Conservation (phyloP, 2,329 filamentous ascomycete genomes). For the Stemphylium vesicarium region DNA sequence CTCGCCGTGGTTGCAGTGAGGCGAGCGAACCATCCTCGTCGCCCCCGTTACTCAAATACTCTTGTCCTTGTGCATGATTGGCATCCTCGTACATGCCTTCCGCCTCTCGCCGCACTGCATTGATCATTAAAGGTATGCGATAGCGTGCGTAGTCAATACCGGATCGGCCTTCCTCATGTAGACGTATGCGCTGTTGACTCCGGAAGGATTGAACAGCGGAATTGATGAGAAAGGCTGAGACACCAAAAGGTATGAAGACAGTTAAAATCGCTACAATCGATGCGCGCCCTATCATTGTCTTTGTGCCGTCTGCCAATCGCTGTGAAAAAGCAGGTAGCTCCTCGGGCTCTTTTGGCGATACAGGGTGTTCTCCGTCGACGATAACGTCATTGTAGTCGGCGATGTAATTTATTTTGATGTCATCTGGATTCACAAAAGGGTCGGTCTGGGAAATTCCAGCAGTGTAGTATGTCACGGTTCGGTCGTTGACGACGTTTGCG, state of each 20-base stretch:
- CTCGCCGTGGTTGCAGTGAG: slow-evolving; percentile 17
- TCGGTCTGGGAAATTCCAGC: slow-evolving; percentile 78
- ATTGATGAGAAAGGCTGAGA: slow-evolving; percentile 75
- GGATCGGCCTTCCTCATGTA: slow-evolving; percentile 74
- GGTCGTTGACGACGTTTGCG: slow-evolving; percentile 85
- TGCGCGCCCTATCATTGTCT: slow-evolving; percentile 58
- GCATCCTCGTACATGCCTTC: slow-evolving; percentile 79
- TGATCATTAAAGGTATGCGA: slow-evolving; percentile 71
- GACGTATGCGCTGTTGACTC: slow-evolving; percentile 74
- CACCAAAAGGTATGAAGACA: slow-evolving; percentile 75
- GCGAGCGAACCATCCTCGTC: slow-evolving; percentile 49
- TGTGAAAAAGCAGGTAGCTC: slow-evolving; percentile 44
- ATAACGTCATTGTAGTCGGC: slow-evolving; percentile 77
- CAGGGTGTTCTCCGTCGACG: slow-evolving; percentile 70
- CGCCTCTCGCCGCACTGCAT: slow-evolving; percentile 75
- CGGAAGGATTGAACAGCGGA: slow-evolving; percentile 76
- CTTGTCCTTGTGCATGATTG: slow-evolving; percentile 70
- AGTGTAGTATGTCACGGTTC: slow-evolving; percentile 82
- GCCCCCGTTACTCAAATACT: slow-evolving; percentile 68
- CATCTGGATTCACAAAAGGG: slow-evolving; percentile 73
- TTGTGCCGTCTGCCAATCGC: slow-evolving; percentile 43
- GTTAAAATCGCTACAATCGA: slow-evolving; percentile 70
- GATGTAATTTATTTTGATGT: slow-evolving; percentile 74
- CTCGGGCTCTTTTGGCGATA: slow-evolving; percentile 55
- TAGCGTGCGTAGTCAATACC: slow-evolving; percentile 74